Percentiles rank a stretch among this genome's conserved stretches.
Conservation (phyloP, 768 basidiomycete genomes). For the Atractiella rhizophila region DNA sequence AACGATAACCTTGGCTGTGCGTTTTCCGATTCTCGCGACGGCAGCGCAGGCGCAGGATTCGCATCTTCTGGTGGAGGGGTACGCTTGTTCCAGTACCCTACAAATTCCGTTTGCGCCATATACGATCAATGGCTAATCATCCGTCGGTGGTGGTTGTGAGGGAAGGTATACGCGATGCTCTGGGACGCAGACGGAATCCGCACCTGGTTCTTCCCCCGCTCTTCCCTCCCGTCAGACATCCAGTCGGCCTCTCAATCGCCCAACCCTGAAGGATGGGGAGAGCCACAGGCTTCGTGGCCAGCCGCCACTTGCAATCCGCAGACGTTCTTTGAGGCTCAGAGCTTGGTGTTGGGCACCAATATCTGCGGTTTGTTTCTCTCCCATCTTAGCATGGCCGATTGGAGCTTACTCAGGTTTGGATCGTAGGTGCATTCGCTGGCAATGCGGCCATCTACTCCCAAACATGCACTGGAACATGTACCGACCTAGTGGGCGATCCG, state of each 20-base stretch:
- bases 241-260: constrained; percentile 1
- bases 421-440: constrained; percentile 1
- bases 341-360: constrained; percentile 7
- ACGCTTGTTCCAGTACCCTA: too few species aligned
- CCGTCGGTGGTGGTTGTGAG: constrained; percentile 5
- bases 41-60: neutral
- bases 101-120: too few species aligned
- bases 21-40: neutral
- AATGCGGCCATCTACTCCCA: constrained; percentile 3
- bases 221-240: constrained; percentile 5
- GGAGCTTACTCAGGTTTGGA: neutral
- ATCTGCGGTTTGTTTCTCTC: constrained; percentile 2
- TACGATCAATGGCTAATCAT: too few species aligned
- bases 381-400: neutral
- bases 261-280: constrained; percentile 3
- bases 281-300: constrained; percentile 4
- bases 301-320: constrained; percentile 6
- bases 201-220: constrained; percentile 9
- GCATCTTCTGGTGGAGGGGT: too few species aligned
- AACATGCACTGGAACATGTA: constrained; percentile 7
- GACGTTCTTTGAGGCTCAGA: constrained; percentile 5
- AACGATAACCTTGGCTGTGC: constrained; percentile 9
- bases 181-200: constrained; percentile 6
- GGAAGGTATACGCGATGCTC: constrained; percentile 7
- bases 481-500: constrained; percentile 4